These are phyloP conservation scores for Ceratocystiopsis sp. DNA, from an alignment of 2,329 filamentous ascomycete species.

Conservation along the genomic window DNA sequence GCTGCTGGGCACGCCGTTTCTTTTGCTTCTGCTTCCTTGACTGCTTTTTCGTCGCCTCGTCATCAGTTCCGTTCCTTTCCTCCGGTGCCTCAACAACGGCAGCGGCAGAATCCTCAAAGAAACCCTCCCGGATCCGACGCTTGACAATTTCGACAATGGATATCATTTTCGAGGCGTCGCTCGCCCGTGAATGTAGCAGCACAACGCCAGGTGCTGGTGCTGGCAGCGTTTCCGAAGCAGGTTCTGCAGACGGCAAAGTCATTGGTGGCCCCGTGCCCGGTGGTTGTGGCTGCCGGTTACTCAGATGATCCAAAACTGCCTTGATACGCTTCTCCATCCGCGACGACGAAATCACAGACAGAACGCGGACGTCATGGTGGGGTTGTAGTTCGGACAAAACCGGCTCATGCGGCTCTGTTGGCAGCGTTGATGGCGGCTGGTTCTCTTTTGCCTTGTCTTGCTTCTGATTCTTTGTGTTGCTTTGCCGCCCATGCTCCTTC, in stretches of 20 bases:
- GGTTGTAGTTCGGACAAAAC: conserved; percentile 25
- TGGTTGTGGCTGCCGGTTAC: conserved; percentile 7
- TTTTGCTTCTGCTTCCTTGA: neutral
- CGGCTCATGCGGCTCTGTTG: conserved; percentile 21
- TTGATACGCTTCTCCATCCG: conserved; percentile 38
- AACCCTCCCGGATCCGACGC: conserved; percentile 29
- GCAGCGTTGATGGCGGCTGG: conserved; percentile 14
- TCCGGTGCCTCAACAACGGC: neutral
- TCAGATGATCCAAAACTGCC: conserved; percentile 27
- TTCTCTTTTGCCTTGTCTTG: conserved; percentile 13
- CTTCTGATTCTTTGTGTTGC: conserved; percentile 6
- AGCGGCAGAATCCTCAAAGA: neutral
- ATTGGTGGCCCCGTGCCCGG: no score
- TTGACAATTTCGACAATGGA: conserved; percentile 51
- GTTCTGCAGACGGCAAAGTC: neutral
- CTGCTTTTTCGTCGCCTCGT: conserved; percentile 15
- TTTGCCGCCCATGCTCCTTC: neutral
- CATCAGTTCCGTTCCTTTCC: no score
- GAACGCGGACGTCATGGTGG: conserved; percentile 31
- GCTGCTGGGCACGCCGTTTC: neutral
- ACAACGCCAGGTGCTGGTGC: conserved; percentile 18
- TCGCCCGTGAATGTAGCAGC: conserved; percentile 33
- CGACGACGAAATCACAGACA: conserved; percentile 42
- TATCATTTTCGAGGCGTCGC: conserved; percentile 46
- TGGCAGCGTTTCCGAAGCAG: neutral